Percentiles rank a stretch among this genome's conserved stretches.
phyloP scores from a whole-genome alignment of 257 asterid genomes.

The Nicotiana paniculata region DNA sequence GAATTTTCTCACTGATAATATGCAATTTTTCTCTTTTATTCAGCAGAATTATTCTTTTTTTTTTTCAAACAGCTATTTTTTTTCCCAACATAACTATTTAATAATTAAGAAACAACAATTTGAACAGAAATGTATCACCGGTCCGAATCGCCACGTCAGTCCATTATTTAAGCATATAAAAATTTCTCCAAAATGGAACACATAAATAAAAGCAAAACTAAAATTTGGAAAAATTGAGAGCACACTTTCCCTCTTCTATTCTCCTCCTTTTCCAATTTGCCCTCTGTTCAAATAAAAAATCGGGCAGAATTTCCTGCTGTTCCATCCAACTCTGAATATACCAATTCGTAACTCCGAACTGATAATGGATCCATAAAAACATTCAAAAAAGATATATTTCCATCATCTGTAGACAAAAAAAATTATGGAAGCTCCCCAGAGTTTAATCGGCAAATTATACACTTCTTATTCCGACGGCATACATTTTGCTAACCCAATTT shows the following conservation, averaged over 20 bases:
- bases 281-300: not conserved
- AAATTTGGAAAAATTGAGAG: not conserved
- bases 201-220: not conserved
- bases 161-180: not conserved
- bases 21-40: too few species aligned
- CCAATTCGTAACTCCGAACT: not conserved
- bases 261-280: not conserved
- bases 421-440: slow-evolving; percentile 57
- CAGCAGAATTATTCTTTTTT: too few species aligned
- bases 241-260: not conserved
- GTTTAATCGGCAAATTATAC: slow-evolving; percentile 46
- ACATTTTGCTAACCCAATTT: slow-evolving; percentile 56
- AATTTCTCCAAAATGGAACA: not conserved
- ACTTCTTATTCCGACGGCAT: slow-evolving; percentile 50
- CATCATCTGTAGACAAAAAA: not conserved
- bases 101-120: too few species aligned
- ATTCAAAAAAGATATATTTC: not conserved
- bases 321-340: not conserved
- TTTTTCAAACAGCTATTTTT: too few species aligned
- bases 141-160: too few species aligned
- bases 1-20: too few species aligned
- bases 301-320: not conserved
- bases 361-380: not conserved
- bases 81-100: too few species aligned
- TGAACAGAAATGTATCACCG: too few species aligned